phyloP scores from a whole-genome alignment of 768 basidiomycete genomes.

The Butyriboletus loyo region DNA sequence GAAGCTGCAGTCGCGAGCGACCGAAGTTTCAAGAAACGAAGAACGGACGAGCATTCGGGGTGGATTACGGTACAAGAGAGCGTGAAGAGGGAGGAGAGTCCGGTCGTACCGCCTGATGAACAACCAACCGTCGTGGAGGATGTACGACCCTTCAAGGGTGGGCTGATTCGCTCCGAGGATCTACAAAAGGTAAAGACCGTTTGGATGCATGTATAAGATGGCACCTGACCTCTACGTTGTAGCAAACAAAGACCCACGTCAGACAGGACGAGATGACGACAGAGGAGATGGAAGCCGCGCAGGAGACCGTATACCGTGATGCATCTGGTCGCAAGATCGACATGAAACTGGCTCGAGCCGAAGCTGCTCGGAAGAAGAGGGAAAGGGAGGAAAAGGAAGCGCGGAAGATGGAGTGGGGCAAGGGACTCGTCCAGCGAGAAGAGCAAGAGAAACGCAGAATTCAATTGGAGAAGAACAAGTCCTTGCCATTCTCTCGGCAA shows the following conservation, averaged over 20 bases:
- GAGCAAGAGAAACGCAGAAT: conserved; percentile 64
- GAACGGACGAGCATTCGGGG: conserved; percentile 49
- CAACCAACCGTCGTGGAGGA: conserved; percentile 59
- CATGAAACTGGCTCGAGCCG: conserved; percentile 78
- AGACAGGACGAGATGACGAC: conserved; percentile 37
- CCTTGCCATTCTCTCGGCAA: conserved; percentile 67
- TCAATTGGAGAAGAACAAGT: conserved; percentile 67
- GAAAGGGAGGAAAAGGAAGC: conserved; percentile 85
- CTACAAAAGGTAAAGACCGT: conserved; percentile 51
- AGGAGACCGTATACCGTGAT: conserved; percentile 95
- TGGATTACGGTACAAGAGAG: conserved; percentile 71
- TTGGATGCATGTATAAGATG: not conserved
- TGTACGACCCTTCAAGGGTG: conserved; percentile 56
- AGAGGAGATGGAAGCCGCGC: conserved; percentile 55
- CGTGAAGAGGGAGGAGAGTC: conserved; percentile 41
- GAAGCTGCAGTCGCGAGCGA: conserved; percentile 75
- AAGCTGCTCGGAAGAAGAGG: conserved; percentile 76
- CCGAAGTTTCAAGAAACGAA: conserved; percentile 77
- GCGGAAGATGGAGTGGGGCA: conserved; percentile 96
- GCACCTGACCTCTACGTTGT: not conserved
- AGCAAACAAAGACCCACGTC: conserved; percentile 41
- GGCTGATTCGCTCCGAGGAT: conserved; percentile 74
- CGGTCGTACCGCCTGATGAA: conserved; percentile 61
- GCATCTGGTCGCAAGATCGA: conserved; percentile 85
- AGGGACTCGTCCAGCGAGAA: conserved; percentile 87